Percentiles rank a stretch among this genome's conserved stretches.
Conservation (phyloP, 208 protist species). For the Trypanosoma grayi region DNA sequence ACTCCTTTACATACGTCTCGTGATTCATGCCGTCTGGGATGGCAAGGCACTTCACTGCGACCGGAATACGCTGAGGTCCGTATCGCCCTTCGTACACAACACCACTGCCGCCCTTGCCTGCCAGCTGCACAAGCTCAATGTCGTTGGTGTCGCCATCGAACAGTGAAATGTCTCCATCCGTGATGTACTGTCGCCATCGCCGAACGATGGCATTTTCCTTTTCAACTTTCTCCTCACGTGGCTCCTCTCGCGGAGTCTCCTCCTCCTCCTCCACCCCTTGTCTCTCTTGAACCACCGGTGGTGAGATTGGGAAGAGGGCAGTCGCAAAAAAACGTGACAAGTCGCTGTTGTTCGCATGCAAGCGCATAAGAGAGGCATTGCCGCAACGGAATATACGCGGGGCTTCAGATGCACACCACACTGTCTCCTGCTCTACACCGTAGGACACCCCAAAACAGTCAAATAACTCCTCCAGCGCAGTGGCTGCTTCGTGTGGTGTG, state of each 20-base stretch:
- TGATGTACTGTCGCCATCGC: slow-evolving; percentile 62
- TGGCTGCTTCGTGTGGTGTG: slow-evolving; percentile 33
- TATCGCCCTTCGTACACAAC: slow-evolving; percentile 75
- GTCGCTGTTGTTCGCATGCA: slow-evolving; percentile 20
- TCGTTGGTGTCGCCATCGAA: slow-evolving; percentile 50
- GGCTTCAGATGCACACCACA: slow-evolving; percentile 24
- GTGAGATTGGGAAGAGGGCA: background rate
- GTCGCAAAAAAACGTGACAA: slow-evolving; percentile 31
- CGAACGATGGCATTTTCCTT: slow-evolving; percentile 26
- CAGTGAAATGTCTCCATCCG: slow-evolving; percentile 40
- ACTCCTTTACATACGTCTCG: slow-evolving; percentile 73
- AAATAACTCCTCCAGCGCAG: slow-evolving; percentile 55
- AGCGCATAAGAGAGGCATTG: slow-evolving; percentile 17
- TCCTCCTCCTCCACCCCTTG: background rate
- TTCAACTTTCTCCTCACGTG: background rate
- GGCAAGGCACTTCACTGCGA: slow-evolving; percentile 86
- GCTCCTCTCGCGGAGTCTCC: background rate
- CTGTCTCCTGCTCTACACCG: slow-evolving; percentile 24
- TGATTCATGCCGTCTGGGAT: slow-evolving; percentile 59
- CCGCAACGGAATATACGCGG: slow-evolving; percentile 30
- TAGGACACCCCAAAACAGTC: slow-evolving; percentile 34
- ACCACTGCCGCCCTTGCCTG: slow-evolving; percentile 76
- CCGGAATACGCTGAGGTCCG: slow-evolving; percentile 36
- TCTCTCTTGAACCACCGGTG: no score
- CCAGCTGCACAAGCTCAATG: slow-evolving; percentile 46